Evolutionary conservation across 768 basidiomycete species (phyloP).

Genomic region (Amanita subjunquillea): DNA sequence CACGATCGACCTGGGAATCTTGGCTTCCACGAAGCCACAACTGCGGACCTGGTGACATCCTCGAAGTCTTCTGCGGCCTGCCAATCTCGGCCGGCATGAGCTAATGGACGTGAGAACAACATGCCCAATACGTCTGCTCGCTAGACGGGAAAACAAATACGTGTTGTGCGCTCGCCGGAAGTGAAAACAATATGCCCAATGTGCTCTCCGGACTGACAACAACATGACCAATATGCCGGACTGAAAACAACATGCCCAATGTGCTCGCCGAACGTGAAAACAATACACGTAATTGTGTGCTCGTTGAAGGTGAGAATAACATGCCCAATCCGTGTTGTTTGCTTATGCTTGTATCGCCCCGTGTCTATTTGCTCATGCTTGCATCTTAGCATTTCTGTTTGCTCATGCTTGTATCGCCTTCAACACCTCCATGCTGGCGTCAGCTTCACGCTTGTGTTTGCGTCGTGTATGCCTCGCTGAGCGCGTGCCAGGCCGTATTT

Average conservation of each 20-base stretch:
- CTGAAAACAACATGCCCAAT: no score
- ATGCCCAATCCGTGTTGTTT: background rate
- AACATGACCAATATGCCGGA: no score
- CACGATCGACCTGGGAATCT: background rate
- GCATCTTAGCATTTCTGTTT: background rate
- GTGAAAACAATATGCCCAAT: no score
- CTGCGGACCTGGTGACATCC: background rate
- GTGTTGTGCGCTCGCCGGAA: no score
- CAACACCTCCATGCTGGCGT: background rate
- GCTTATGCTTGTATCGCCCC: background rate
- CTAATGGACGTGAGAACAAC: background rate
- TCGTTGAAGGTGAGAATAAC: no score
- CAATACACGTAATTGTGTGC: no score
- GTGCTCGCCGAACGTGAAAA: no score
- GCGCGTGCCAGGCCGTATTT: background rate
- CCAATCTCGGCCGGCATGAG: no score
- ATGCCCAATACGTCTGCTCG: background rate
- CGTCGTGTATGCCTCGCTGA: background rate
- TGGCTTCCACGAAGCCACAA: background rate
- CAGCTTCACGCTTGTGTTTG: background rate
- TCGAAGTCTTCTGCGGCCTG: background rate
- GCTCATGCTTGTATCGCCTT: background rate
- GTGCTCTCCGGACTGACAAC: no score
- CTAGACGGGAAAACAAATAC: no score
- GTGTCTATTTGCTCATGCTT: no score